Percentiles rank a stretch among this genome's conserved stretches.
These are phyloP conservation scores for Mycosphaerella arachidis DNA, from an alignment of 2,329 filamentous ascomycete species.

Conservation along the genomic window DNA sequence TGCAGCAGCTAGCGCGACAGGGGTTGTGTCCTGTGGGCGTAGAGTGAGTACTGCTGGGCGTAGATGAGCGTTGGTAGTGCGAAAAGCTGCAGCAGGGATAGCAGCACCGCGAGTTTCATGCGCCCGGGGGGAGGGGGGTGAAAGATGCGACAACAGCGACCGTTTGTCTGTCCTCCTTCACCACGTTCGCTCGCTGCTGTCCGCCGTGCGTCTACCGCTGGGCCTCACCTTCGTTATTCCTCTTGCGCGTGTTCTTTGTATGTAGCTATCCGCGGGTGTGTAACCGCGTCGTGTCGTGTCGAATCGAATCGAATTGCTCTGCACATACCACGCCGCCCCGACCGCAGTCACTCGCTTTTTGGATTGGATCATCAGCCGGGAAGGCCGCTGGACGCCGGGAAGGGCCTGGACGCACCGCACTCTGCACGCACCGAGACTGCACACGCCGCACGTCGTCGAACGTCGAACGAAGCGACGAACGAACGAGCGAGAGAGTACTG, in stretches of 20 bases:
- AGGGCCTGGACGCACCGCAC: background rate
- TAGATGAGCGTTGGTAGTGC: background rate
- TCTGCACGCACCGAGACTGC: background rate
- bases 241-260: background rate
- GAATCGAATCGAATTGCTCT: background rate
- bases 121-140: background rate
- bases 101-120: background rate
- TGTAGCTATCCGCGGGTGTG: background rate
- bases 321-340: background rate
- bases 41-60: background rate
- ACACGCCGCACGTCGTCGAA: background rate
- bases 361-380: slow-evolving; percentile 2
- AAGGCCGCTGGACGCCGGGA: slow-evolving; percentile 4
- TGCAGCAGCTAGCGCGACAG: background rate
- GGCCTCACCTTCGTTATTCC: background rate
- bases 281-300: background rate
- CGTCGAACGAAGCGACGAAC: no score
- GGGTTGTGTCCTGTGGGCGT: background rate
- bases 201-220: background rate
- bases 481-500: background rate
- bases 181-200: background rate
- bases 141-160: background rate
- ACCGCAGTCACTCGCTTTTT: slow-evolving; percentile 5
- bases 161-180: background rate
- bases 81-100: background rate